These are phyloP conservation scores for Helicostylum pulchrum DNA, from an alignment of 192 early-diverging fungal genomes.

Conservation along the genomic window DNA sequence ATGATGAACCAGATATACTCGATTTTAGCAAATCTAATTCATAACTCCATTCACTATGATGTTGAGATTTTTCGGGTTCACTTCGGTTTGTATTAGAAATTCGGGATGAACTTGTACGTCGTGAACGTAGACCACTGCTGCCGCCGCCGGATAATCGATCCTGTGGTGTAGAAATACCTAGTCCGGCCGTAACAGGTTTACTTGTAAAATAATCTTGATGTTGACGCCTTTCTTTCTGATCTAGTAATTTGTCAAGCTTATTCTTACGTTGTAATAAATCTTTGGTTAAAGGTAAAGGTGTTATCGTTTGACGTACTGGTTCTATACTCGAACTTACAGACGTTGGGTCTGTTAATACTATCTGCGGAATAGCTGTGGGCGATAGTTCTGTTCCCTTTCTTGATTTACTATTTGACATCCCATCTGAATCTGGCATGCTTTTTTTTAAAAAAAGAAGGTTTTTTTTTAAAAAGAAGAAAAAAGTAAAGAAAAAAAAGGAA, in stretches of 20 bases:
- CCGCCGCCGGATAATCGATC: background rate
- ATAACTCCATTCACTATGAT: slow-evolving; percentile 11
- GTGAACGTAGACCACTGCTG: background rate
- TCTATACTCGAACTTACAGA: no score
- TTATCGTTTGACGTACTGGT: background rate
- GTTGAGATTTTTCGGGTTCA: background rate
- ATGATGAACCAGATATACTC: slow-evolving; percentile 4
- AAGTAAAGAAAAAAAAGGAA: no score
- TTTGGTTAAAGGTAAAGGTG: slow-evolving; percentile 33
- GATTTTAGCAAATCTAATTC: background rate
- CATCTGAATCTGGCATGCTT: no score
- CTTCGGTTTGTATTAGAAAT: background rate
- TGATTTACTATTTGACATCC: no score
- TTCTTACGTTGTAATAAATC: slow-evolving; percentile 27
- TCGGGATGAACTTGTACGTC: background rate
- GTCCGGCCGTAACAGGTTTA: slow-evolving; percentile 17
- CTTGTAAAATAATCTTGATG: slow-evolving; percentile 11
- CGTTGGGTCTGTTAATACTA: no score
- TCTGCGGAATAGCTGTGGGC: no score
- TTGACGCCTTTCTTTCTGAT: background rate
- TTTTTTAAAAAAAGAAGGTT: no score
- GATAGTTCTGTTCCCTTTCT: no score
- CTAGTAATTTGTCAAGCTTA: slow-evolving; percentile 22
- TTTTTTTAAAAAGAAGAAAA: no score
- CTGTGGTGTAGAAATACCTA: slow-evolving; percentile 13